Percentiles rank a stretch among this genome's conserved stretches.
Evolutionary conservation across 352 stramenopile species (phyloP).

Genomic region (Phytophthora melonis): DNA sequence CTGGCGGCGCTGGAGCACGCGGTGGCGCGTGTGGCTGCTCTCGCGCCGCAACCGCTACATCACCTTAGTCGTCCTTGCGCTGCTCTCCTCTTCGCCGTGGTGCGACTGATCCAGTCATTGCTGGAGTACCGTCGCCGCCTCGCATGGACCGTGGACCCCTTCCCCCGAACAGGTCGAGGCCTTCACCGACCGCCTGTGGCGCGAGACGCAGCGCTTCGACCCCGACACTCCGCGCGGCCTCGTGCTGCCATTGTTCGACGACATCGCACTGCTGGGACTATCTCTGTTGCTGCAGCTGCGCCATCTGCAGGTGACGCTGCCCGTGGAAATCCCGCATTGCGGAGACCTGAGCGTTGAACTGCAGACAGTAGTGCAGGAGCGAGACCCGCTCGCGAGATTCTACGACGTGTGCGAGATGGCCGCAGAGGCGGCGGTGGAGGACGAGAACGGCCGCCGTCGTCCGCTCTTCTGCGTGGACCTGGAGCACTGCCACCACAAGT

Average conservation of each 20-base stretch:
- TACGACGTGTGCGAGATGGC: conserved; percentile 64
- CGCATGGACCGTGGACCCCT: conserved; percentile 5
- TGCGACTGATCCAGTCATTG: conserved; percentile 4
- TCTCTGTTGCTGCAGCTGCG: conserved; percentile 70
- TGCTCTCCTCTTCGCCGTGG: conserved; percentile 9
- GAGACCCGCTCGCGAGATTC: conserved; percentile 41
- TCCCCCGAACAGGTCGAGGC: conserved; percentile 24
- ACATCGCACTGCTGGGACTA: conserved; percentile 57
- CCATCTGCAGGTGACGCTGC: conserved; percentile 47
- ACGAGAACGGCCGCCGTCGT: neutral
- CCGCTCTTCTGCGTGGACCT: conserved; percentile 56
- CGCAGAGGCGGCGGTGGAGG: conserved; percentile 10
- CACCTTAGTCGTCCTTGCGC: neutral
- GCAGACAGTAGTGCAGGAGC: conserved; percentile 34
- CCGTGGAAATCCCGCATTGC: conserved; percentile 71
- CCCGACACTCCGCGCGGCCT: conserved; percentile 39
- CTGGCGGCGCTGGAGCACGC: conserved; percentile 28
- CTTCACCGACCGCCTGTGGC: conserved; percentile 39
- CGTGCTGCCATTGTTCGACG: conserved; percentile 65
- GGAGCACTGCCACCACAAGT: conserved; percentile 51
- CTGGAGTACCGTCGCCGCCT: conserved; percentile 6
- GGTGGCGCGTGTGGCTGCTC: conserved; percentile 32
- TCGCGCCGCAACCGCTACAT: neutral
- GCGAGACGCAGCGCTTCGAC: conserved; percentile 30
- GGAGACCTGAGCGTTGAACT: conserved; percentile 52